phyloP scores from a whole-genome alignment of 768 basidiomycete genomes.

The Agrocybe praecox region DNA sequence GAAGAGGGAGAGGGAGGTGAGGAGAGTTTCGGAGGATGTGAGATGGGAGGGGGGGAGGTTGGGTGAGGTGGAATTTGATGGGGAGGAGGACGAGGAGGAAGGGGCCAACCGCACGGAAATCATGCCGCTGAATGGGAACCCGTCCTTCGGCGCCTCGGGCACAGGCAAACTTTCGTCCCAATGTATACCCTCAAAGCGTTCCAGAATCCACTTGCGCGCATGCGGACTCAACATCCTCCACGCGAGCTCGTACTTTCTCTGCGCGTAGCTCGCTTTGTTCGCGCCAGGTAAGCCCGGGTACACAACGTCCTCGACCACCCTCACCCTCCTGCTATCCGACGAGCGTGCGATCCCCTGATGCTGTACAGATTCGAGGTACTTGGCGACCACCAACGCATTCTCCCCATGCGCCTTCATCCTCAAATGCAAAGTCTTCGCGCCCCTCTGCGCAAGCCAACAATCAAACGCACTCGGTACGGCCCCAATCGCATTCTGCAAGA shows the following conservation, averaged over 20 bases:
- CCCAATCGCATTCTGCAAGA: slow-evolving; percentile 89
- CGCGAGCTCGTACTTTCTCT: slow-evolving; percentile 58
- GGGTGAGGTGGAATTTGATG: too few species aligned
- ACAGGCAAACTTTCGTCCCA: not conserved
- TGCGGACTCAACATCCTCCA: slow-evolving; percentile 66
- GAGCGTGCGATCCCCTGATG: slow-evolving; percentile 24
- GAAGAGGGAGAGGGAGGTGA: too few species aligned
- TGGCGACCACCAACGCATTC: slow-evolving; percentile 80
- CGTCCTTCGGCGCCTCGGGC: slow-evolving; percentile 37
- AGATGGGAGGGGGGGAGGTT: too few species aligned
- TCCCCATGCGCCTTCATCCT: slow-evolving; percentile 86
- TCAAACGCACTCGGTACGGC: slow-evolving; percentile 87
- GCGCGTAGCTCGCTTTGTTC: slow-evolving; percentile 39
- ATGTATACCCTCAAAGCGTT: not conserved
- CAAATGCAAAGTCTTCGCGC: slow-evolving; percentile 88
- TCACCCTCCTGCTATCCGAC: not conserved
- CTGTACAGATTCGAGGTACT: slow-evolving; percentile 49
- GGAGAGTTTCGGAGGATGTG: too few species aligned
- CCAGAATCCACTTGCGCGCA: slow-evolving; percentile 43
- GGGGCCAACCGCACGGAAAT: slow-evolving; percentile 60
- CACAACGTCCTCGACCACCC: slow-evolving; percentile 68
- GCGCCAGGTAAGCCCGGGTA: slow-evolving; percentile 82
- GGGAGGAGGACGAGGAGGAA: not conserved
- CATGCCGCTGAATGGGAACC: slow-evolving; percentile 93
- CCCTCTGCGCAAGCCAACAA: slow-evolving; percentile 87